Conservation (phyloP, 495 filamentous ascomycete genomes). For the Apiosordaria backusii region DNA sequence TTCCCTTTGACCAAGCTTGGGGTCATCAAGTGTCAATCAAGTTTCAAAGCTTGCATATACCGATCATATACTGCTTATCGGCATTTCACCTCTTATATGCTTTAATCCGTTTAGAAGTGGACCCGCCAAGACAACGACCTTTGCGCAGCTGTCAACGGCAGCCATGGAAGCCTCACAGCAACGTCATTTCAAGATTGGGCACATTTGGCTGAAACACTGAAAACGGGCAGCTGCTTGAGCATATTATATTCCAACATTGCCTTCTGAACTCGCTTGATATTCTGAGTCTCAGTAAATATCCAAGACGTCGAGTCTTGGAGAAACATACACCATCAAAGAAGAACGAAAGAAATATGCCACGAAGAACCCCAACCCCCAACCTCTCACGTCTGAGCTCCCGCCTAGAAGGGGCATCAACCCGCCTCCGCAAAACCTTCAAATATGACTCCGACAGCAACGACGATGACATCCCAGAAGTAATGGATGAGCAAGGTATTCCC, state of each 20-base stretch:
- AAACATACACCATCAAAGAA: not conserved
- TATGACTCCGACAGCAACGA: slow-evolving; percentile 53
- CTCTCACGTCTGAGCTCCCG: not conserved
- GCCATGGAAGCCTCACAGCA: not conserved
- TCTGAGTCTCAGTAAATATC: no score
- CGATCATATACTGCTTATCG: not conserved
- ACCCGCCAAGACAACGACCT: not conserved
- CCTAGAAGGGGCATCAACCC: slow-evolving; percentile 29
- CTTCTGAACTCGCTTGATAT: no score
- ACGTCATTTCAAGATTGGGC: not conserved
- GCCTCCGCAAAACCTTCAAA: slow-evolving; percentile 59
- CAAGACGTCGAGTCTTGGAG: no score
- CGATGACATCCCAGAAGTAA: slow-evolving; percentile 45
- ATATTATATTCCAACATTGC: no score
- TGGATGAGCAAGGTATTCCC: slow-evolving; percentile 61
- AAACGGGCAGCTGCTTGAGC: no score
- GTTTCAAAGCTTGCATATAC: not conserved
- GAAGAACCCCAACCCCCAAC: not conserved
- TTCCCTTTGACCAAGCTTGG: not conserved
- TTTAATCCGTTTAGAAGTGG: not conserved
- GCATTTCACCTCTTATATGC: not conserved
- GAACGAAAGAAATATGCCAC: not conserved
- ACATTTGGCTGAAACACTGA: no score
- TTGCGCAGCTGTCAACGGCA: not conserved
- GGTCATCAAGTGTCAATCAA: not conserved